Conservation (phyloP, 768 basidiomycete genomes). For the Cystobasidium ongulense region DNA sequence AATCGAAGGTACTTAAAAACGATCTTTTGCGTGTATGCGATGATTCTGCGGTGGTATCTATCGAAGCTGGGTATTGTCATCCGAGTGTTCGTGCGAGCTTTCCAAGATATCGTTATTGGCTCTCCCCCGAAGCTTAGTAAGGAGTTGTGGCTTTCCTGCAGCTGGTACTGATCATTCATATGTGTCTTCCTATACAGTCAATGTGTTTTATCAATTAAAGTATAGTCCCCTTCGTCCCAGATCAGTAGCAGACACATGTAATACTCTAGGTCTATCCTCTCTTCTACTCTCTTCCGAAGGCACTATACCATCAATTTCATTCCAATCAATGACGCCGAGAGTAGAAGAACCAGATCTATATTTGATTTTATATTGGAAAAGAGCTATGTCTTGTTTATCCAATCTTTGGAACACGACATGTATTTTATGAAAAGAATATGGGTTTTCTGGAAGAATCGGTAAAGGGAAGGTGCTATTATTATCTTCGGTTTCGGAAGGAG, state of each 20-base stretch:
- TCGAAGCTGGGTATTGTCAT: too few relatives aligned
- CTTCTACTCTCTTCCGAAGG: neutral
- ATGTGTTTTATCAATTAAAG: neutral
- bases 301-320: neutral
- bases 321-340: neutral
- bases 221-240: neutral
- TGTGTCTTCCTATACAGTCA: too few relatives aligned
- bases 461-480: neutral
- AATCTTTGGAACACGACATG: neutral
- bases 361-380: slow-evolving; percentile 7
- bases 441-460: neutral
- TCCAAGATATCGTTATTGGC: too few relatives aligned
- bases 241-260: neutral
- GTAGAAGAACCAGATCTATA: neutral
- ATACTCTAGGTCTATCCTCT: neutral
- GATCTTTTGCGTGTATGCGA: too few relatives aligned
- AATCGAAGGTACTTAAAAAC: too few relatives aligned
- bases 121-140: too few relatives aligned
- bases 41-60: too few relatives aligned
- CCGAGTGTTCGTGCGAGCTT: too few relatives aligned
- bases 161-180: too few relatives aligned
- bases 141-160: too few relatives aligned
- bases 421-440: neutral
- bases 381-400: neutral
- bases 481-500: too few relatives aligned